Conservation (phyloP, 139 green algal species). For the Limnomonas spitsbergensis region DNA sequence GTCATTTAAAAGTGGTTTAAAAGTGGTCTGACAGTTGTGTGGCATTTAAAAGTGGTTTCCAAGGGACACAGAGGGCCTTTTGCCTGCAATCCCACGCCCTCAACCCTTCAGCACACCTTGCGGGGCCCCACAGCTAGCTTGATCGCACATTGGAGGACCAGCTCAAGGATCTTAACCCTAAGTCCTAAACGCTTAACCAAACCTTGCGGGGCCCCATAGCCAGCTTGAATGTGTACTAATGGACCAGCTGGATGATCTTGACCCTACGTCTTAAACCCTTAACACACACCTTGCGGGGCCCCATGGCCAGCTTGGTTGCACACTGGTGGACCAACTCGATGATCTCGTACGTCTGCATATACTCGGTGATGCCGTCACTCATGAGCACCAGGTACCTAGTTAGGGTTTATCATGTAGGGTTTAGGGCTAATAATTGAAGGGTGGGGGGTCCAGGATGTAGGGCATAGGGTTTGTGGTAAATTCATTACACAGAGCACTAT, state of each 20-base stretch:
- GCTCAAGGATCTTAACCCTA: constrained; percentile 48
- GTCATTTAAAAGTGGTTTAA: no score
- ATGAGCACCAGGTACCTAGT: constrained; percentile 55
- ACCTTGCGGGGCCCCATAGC: no score
- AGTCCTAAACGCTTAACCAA: no score
- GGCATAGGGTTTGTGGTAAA: no score
- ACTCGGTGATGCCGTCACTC: constrained; percentile 60
- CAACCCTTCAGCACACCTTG: background rate
- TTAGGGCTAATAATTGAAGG: background rate
- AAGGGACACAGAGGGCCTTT: no score
- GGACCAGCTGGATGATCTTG: background rate
- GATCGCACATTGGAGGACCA: constrained; percentile 34
- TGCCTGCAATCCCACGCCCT: background rate
- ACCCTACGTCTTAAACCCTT: background rate
- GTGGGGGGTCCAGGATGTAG: no score
- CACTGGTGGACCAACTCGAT: constrained; percentile 46
- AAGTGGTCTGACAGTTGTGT: no score
- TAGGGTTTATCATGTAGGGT: background rate
- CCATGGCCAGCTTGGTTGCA: background rate
- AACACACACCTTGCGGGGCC: background rate
- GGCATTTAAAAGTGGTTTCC: no score
- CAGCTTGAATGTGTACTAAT: background rate
- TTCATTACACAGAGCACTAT: background rate
- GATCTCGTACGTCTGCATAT: constrained; percentile 52
- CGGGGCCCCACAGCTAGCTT: background rate